These are phyloP conservation scores for Auriculariales sp. DNA, from an alignment of 768 basidiomycete species.

Conservation along the genomic window DNA sequence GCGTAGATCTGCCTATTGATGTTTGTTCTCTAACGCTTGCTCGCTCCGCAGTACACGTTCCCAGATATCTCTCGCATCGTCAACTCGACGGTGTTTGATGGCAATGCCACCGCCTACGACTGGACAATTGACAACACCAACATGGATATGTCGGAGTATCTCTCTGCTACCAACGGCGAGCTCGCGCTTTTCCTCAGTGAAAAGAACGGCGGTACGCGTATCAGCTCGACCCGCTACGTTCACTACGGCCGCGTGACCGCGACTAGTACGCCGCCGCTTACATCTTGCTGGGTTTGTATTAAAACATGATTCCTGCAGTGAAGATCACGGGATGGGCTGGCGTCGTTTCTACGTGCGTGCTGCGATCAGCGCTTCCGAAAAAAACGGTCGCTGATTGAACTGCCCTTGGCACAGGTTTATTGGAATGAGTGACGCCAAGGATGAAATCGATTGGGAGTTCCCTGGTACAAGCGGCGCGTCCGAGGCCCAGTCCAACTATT, in stretches of 20 bases:
- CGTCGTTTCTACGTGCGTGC: constrained; percentile 48
- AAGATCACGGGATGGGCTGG: constrained; percentile 71
- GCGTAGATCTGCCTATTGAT: constrained; percentile 11
- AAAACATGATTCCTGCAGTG: constrained; percentile 25
- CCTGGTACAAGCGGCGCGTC: constrained; percentile 27
- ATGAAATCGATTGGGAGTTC: constrained; percentile 84
- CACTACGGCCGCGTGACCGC: constrained; percentile 70
- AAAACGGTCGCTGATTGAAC: constrained; percentile 3
- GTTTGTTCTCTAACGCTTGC: constrained; percentile 3
- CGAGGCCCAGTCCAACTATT: constrained; percentile 64
- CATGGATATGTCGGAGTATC: too few relatives aligned
- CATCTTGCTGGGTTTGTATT: neutral
- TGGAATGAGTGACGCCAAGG: constrained; percentile 67
- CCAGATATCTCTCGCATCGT: constrained; percentile 51
- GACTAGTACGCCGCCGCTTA: constrained; percentile 24
- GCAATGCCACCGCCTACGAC: constrained; percentile 54
- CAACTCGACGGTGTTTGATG: constrained; percentile 54
- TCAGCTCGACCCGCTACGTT: constrained; percentile 69
- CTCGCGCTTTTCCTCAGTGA: constrained; percentile 55
- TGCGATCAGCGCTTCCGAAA: constrained; percentile 13
- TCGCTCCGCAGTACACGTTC: constrained; percentile 37
- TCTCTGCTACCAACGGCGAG: constrained; percentile 49
- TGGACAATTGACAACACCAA: constrained; percentile 58
- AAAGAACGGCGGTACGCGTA: constrained; percentile 56
- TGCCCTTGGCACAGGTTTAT: constrained; percentile 30